Conservation (phyloP, 371 early-diverging fungal species). For the Mucor indicus region DNA sequence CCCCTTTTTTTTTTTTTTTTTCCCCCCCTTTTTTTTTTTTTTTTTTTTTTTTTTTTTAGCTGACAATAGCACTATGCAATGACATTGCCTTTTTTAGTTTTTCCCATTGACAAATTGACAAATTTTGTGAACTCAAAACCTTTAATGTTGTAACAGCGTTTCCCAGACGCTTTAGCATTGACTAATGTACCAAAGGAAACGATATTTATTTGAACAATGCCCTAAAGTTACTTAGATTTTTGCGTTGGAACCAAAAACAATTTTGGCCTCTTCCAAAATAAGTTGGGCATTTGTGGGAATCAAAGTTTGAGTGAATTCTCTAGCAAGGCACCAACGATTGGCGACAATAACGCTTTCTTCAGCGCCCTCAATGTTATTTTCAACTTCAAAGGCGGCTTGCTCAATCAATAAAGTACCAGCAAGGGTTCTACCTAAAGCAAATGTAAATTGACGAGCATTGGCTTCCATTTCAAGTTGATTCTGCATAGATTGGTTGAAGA, state of each 20-base stretch:
- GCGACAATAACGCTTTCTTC: slow-evolving; percentile 24
- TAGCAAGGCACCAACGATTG: slow-evolving; percentile 23
- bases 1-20: not conserved
- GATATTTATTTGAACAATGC: too few species aligned
- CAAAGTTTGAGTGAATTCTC: slow-evolving; percentile 18
- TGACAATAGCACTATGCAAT: too few species aligned
- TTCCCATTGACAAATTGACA: too few species aligned
- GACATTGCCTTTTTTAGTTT: too few species aligned
- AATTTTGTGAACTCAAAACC: too few species aligned
- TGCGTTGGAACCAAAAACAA: slow-evolving; percentile 36
- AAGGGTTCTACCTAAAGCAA: slow-evolving; percentile 49
- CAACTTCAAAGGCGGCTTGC: slow-evolving; percentile 48
- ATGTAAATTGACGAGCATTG: slow-evolving; percentile 50
- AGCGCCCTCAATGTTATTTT: slow-evolving; percentile 18
- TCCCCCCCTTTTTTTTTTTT: not conserved
- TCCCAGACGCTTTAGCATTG: too few species aligned
- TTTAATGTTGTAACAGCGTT: too few species aligned
- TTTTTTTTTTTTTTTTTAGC: not conserved
- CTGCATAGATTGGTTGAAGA: not conserved
- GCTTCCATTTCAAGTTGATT: slow-evolving; percentile 32
- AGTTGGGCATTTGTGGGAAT: not conserved
- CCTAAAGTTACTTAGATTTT: slow-evolving; percentile 32
- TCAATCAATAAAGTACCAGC: slow-evolving; percentile 49
- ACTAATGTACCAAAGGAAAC: too few species aligned
- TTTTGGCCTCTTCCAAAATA: slow-evolving; percentile 23